phyloP scores from a whole-genome alignment of 495 filamentous ascomycete species.

The Neurospora sp. region DNA sequence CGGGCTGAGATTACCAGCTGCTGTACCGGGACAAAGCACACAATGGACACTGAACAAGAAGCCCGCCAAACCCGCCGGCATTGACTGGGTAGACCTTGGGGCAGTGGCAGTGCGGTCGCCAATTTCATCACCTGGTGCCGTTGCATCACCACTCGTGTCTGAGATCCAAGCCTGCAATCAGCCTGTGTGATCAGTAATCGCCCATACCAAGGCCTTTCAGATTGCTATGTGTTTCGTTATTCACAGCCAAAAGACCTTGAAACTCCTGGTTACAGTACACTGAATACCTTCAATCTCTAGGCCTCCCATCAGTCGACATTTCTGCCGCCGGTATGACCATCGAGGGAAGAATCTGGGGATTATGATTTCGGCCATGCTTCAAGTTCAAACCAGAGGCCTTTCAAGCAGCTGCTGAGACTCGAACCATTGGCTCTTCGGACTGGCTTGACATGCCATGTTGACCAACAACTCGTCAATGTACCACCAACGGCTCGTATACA shows the following conservation, averaged over 20 bases:
- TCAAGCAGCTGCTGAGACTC: neutral
- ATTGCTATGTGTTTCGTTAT: too few relatives aligned
- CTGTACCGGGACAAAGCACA: neutral
- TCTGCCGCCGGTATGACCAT: neutral
- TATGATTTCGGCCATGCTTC: neutral
- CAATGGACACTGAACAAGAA: neutral
- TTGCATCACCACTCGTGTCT: neutral
- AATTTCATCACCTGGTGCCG: neutral
- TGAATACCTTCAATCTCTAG: neutral
- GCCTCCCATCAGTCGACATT: neutral
- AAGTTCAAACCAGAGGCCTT: neutral
- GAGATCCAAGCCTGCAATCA: neutral
- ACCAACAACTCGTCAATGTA: too few relatives aligned
- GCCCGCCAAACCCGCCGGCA: neutral
- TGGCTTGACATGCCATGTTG: neutral
- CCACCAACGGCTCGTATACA: neutral
- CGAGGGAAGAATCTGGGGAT: neutral
- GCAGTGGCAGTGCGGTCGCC: neutral
- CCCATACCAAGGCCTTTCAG: neutral
- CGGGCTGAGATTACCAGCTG: neutral
- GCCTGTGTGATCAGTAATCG: neutral
- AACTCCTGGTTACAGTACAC: neutral
- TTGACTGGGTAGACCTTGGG: neutral
- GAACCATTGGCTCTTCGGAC: neutral
- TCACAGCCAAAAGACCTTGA: neutral